Conservation (phyloP, 108 stramenopile species). For the Fistulifera solaris region DNA sequence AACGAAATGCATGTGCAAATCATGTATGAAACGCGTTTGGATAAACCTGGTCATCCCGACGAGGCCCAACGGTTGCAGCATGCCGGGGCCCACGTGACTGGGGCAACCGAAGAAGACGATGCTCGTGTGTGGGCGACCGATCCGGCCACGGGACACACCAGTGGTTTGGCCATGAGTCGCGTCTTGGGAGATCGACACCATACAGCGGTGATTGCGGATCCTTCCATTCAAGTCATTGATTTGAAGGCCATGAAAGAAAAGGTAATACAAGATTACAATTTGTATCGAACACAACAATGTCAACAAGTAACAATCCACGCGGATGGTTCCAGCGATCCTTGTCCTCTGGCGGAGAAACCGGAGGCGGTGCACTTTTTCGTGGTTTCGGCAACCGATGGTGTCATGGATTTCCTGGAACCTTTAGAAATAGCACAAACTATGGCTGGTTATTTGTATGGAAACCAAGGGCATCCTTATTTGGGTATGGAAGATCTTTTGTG, state of each 20-base stretch:
- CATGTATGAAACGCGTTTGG: slow-evolving; percentile 48
- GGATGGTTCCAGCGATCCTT: slow-evolving; percentile 1
- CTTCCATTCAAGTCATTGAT: slow-evolving; percentile 41
- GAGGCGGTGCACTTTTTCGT: slow-evolving; percentile 52
- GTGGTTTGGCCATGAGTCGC: slow-evolving; percentile 57
- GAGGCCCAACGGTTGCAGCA: slow-evolving; percentile 40
- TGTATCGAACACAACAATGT: no score
- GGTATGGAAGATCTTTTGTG: slow-evolving; percentile 68
- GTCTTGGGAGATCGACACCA: slow-evolving; percentile 52
- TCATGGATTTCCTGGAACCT: slow-evolving; percentile 56
- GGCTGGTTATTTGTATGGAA: slow-evolving; percentile 41
- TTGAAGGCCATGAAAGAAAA: slow-evolving; percentile 3
- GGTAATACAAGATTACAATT: not conserved
- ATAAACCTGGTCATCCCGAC: slow-evolving; percentile 38
- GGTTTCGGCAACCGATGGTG: slow-evolving; percentile 67
- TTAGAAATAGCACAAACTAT: slow-evolving; percentile 44
- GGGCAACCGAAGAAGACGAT: slow-evolving; percentile 13
- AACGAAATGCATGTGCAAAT: slow-evolving; percentile 19
- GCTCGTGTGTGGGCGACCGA: slow-evolving; percentile 35
- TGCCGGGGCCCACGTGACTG: slow-evolving; percentile 37
- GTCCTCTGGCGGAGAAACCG: not conserved
- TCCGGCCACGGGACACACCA: slow-evolving; percentile 27
- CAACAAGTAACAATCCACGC: no score
- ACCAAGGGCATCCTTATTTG: slow-evolving; percentile 36
- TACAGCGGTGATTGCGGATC: slow-evolving; percentile 51